phyloP scores from a whole-genome alignment of 768 basidiomycete genomes.

The Kockovaella imperatae region DNA sequence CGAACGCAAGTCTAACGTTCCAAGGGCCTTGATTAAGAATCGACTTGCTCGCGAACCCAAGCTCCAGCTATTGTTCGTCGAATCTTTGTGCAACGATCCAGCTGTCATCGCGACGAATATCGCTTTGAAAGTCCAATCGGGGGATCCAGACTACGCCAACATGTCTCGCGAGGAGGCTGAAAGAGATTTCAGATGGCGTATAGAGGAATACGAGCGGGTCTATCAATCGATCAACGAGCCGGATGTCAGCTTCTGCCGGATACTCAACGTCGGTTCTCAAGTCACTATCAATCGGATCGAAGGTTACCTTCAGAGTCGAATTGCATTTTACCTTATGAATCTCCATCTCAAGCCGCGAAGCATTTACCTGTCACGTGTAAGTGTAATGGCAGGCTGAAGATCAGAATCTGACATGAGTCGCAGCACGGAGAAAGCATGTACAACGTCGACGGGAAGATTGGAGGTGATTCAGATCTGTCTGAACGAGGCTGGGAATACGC shows the following conservation, averaged over 20 bases:
- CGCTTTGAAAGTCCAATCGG: slow-evolving; percentile 87
- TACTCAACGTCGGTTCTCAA: slow-evolving; percentile 85
- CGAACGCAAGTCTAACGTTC: no score
- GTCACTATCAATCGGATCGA: slow-evolving; percentile 75
- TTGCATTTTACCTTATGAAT: slow-evolving; percentile 98
- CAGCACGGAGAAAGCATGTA: slow-evolving; percentile 97
- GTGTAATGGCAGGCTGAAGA: slow-evolving; percentile 28
- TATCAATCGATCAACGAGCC: slow-evolving; percentile 94
- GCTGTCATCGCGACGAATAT: slow-evolving; percentile 91
- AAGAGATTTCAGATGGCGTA: slow-evolving; percentile 80
- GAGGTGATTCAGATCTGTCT: slow-evolving; percentile 89
- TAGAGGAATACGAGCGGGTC: slow-evolving; percentile 84
- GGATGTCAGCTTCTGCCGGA: slow-evolving; percentile 78
- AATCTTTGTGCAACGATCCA: slow-evolving; percentile 90
- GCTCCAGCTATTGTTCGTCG: slow-evolving; percentile 82
- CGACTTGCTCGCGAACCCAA: slow-evolving; percentile 81
- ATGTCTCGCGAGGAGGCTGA: slow-evolving; percentile 77
- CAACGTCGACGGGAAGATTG: slow-evolving; percentile 93
- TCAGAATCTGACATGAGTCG: slow-evolving; percentile 7
- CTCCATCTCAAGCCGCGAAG: slow-evolving; percentile 91
- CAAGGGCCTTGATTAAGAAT: slow-evolving; percentile 75
- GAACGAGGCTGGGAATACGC: slow-evolving; percentile 78
- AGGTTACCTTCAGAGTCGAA: slow-evolving; percentile 91
- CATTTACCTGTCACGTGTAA: slow-evolving; percentile 89
- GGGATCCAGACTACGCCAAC: slow-evolving; percentile 95